Base-by-base conservation (phyloP, 1,284 basidiomycete genomes). In the Papiliotrema flavescens region DNA sequence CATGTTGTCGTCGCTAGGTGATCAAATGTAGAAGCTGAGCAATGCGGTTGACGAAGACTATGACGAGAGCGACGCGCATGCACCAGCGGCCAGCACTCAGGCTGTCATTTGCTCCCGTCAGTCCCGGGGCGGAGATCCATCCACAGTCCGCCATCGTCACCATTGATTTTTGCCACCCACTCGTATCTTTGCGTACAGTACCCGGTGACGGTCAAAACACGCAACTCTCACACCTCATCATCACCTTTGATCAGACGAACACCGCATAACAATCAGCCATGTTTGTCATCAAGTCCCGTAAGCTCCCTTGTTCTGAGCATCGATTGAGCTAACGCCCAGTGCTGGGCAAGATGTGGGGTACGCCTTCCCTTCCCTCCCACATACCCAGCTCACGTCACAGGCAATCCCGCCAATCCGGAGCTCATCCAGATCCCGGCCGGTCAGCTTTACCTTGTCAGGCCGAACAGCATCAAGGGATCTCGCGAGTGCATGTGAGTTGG, bases 341-440 rank as follows among this genome's bases (percentile, higher is more conserved):
- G 41, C 84, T 95, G 61, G 88, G 89, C 64, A 90, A 87, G 82
- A 92, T 96, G 78, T 94, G 92, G 91, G 90, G 91, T 93, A 76
- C 75, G 89, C 83, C 17, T 14, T 17, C 40, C 43, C 43, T 53
- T 50, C 15, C 24, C 20, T 32, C 46, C 51, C 56, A 61, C 60
- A 56, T 47, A 54, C 19, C 3, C 42, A 54, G 17, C 47, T 62
- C 45, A 71, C 44, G 32, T 17, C 36, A 44, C 22, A 79, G 78
- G 78, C 23, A 78, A 78, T 54, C 75, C 78, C 19, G 89, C 92
- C 76, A 89, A 90, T 53, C 85, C 90, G 19, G 93, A 96, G 75
- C 83, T 99, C 49, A 91, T 96, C 49, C 95, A 96, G 79, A 89
- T 98, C 54, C 88, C 90, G 15, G 86, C 88, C 60, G 96, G 95